Conservation (phyloP, 176 grass and related monocot genomes). For the Avena eriantha region DNA sequence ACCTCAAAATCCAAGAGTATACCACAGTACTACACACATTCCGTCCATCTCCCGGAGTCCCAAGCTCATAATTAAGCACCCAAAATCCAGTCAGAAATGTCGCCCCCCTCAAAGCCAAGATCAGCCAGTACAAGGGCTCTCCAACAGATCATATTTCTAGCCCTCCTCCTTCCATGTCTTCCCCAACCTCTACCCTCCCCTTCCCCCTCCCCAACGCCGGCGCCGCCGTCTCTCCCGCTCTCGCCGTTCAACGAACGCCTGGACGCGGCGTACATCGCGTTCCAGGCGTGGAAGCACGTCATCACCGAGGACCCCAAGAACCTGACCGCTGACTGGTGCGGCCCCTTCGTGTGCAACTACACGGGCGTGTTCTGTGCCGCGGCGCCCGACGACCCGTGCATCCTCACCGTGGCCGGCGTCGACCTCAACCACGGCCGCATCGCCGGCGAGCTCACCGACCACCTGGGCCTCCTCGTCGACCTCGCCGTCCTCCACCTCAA, state of each 20-base stretch:
- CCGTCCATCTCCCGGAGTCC: background rate
- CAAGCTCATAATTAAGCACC: conserved; percentile 7
- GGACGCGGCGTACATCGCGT: conserved; percentile 67
- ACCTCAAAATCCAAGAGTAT: conserved; percentile 19
- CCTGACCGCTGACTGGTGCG: conserved; percentile 75
- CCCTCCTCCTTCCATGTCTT: conserved; percentile 47
- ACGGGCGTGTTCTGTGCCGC: conserved; percentile 78
- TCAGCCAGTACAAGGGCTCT: conserved; percentile 34
- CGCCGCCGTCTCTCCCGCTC: conserved; percentile 42
- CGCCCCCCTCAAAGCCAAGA: conserved; percentile 15
- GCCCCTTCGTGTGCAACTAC: conserved; percentile 83
- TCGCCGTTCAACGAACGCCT: conserved; percentile 81
- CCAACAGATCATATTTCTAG: conserved; percentile 34
- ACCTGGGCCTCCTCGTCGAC: conserved; percentile 74
- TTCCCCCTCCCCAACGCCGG: conserved; percentile 46
- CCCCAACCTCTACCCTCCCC: conserved; percentile 52
- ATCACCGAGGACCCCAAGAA: conserved; percentile 79
- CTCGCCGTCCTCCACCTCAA: conserved; percentile 80
- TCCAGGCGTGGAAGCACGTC: conserved; percentile 83
- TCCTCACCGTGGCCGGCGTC: conserved; percentile 75
- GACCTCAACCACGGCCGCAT: conserved; percentile 76
- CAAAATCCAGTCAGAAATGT: conserved; percentile 40
- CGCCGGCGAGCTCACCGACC: conserved; percentile 53
- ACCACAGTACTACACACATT: conserved; percentile 29
- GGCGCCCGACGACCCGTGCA: conserved; percentile 67